Conservation (phyloP, 2,329 filamentous ascomycete species). For the Fusarium tricinctum region DNA sequence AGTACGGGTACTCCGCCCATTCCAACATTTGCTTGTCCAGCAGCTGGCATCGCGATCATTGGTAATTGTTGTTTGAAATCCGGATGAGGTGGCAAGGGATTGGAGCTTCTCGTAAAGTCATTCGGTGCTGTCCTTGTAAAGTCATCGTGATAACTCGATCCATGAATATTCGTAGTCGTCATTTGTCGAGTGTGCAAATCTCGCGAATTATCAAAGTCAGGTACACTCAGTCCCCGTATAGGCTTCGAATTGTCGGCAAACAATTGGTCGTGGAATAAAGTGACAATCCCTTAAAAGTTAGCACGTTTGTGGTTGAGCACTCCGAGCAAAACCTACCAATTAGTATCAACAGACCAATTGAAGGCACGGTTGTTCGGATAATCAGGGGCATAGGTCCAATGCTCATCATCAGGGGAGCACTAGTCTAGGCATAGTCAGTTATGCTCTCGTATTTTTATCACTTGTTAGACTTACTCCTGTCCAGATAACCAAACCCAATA, state of each 20-base stretch:
- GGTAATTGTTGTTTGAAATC: constrained; percentile 53
- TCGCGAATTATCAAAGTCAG: constrained; percentile 31
- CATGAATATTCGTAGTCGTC: constrained; percentile 60
- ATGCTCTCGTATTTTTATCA: background rate
- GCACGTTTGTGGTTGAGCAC: background rate
- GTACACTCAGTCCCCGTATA: constrained; percentile 9
- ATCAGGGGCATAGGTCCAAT: constrained; percentile 59
- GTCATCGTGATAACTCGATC: constrained; percentile 64
- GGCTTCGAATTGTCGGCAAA: constrained; percentile 12
- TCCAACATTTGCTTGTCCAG: constrained; percentile 54
- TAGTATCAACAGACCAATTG: constrained; percentile 63
- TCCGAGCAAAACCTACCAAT: constrained; percentile 57
- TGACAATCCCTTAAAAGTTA: constrained; percentile 52
- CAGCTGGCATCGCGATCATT: constrained; percentile 56
- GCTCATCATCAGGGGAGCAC: constrained; percentile 66
- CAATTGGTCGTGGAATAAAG: constrained; percentile 52
- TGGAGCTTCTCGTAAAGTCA: constrained; percentile 42
- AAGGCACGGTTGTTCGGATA: constrained; percentile 65
- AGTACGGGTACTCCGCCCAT: constrained; percentile 58
- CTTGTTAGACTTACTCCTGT: constrained; percentile 62
- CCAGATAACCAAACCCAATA: constrained; percentile 66
- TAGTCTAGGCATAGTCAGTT: constrained; percentile 57
- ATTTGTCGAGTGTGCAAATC: constrained; percentile 35
- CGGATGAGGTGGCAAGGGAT: constrained; percentile 11
- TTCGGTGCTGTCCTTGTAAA: constrained; percentile 59